phyloP scores from a whole-genome alignment of 2,329 filamentous ascomycete species.

The Xylariaceae sp. region DNA sequence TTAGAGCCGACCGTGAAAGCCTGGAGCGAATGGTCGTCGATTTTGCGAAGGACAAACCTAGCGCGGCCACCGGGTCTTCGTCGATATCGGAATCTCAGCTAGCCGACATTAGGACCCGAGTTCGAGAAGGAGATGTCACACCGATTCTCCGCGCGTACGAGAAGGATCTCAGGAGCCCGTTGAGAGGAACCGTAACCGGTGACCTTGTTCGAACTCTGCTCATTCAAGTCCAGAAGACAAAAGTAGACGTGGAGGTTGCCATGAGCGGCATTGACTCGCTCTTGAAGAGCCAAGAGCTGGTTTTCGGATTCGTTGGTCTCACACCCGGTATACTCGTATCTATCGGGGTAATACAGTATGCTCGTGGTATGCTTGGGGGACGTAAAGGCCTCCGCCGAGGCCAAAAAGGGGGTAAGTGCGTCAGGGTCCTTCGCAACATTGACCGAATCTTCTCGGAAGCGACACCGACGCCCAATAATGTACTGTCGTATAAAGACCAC shows the following conservation, averaged over 20 bases:
- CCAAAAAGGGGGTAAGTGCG: constrained; percentile 59
- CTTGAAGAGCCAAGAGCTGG: constrained; percentile 90
- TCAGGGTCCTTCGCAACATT: constrained; percentile 78
- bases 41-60: constrained; percentile 78
- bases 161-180: constrained; percentile 72
- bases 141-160: constrained; percentile 89
- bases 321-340: constrained; percentile 89
- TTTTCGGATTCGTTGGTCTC: constrained; percentile 94
- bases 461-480: constrained; percentile 60
- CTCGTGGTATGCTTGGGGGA: constrained; percentile 61
- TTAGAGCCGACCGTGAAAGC: constrained; percentile 83
- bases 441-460: constrained; percentile 70
- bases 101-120: constrained; percentile 65
- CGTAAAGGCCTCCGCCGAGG: constrained; percentile 60
- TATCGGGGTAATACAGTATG: constrained; percentile 64
- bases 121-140: constrained; percentile 87
- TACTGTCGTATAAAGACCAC: constrained; percentile 86
- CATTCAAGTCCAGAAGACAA: constrained; percentile 97
- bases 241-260: constrained; percentile 94
- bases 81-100: constrained; percentile 62
- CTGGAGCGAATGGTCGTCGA: constrained; percentile 97
- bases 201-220: constrained; percentile 84
- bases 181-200: constrained; percentile 74
- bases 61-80: constrained; percentile 41
- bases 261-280: constrained; percentile 93